Base-by-base conservation (phyloP, 1,284 basidiomycete genomes). In the Rhodotorula sp. region DNA sequence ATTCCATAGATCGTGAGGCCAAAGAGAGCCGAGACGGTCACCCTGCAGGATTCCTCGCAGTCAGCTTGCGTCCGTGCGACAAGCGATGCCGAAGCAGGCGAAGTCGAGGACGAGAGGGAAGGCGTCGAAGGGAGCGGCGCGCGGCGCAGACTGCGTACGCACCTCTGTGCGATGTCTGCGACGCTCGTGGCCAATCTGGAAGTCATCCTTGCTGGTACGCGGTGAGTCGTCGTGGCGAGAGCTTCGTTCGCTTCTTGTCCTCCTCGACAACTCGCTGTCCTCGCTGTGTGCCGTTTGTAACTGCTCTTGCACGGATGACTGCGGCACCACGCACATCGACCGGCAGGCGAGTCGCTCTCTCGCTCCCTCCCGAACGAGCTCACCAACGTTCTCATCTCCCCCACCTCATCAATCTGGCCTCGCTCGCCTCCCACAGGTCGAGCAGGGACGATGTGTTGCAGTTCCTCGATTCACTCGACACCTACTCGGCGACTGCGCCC, bases 401-500 rank as follows among this genome's bases (percentile, higher is more conserved):
- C 60, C 13, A 22, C 32, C 19, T 39, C 44, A 30, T 27, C 44
- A 27, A 36, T 36, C 51, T 39, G 20, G 24, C 8, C 39, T 20
- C 44, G 5, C 63, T 27, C 20, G 1, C 39, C 13, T 27, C 30
- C 0, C 27, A 20, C 59, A 64, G 54, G 34, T 61, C 61, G 39
- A 68, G 68, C 59, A 58, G 73, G 29, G 74, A 73, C 56, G 92
- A 96, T 80, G 93, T 91, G 24, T 86, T 92, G 34, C 88, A 89
- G 76, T 89, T 95, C 80, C 87, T 96, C 65, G 90, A 94, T 77
- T 90, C 94, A 78, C 89, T 96, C 60, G 91, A 94, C 79, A 89
- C 87, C 51, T 85, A 92, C 69, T 83, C 86, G 27, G 78, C 74
- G 22, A 22, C 65, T 5, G 39, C 74, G 4, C 36, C 54, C 34